Base-by-base conservation (phyloP, 2,329 filamentous ascomycete genomes). In the Alternaria panax region DNA sequence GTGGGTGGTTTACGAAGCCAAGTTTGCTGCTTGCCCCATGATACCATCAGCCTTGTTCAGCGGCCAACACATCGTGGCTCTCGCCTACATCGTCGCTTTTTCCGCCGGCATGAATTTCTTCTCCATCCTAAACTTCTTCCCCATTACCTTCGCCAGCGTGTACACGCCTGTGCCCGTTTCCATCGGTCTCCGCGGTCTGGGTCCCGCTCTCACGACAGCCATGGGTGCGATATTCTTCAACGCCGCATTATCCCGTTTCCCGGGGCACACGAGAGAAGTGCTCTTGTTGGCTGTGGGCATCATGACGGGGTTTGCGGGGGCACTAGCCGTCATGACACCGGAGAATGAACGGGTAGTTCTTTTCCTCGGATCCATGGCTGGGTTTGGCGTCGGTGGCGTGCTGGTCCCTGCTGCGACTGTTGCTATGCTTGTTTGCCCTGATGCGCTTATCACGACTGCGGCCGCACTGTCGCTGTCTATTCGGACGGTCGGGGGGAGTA, bases 391-490 rank as follows among this genome's bases (percentile, higher is more conserved):
- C 2, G 79, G 78, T 24, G 75, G 74, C 20, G 70, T 77, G 0
- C 64, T 78, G 1, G 75, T 78, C 1, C 75, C 75, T 3, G 73
- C 74, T 41, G 72, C 74, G 1, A 75, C 73, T 3, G 63, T 76
- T 3, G 75, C 75, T 25, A 75, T 74, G 71, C 69, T 75, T 1
- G 71, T 75, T 11, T 74, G 70, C 27, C 73, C 74, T 0, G 75
- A 77, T 50, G 63, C 70, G 4, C 65, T 75, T 6, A 76, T 76
- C 43, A 76, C 74, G 5, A 76, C 75, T n/a, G 72, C 71, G 1
- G 72, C 81, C 69, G 54, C 80, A 64, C 6, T 81, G 22, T 78
- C 83, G 28, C 81, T 82, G 11, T 81, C 78, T 20, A 81, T 84
- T 55, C 80, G 82, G 28, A 79, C 79, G 5, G 74, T 77, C 25